Evolutionary conservation across 495 filamentous ascomycete genomes (phyloP).

Genomic region (Aspergillus homomorphus): DNA sequence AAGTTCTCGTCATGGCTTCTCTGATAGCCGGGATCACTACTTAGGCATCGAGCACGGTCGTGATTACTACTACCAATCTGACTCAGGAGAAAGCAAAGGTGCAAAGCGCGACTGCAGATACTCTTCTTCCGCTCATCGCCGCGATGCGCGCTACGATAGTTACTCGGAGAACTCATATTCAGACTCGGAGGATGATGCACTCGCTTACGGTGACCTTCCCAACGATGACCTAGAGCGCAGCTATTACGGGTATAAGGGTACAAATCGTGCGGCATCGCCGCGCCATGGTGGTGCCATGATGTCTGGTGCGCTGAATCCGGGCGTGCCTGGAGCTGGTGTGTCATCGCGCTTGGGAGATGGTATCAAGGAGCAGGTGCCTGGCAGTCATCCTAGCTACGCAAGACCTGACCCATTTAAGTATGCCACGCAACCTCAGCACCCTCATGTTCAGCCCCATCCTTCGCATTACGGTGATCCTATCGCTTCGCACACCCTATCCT

Average conservation of each 20-base stretch:
- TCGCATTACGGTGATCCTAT: conserved; percentile 20
- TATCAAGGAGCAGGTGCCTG: conserved; percentile 17
- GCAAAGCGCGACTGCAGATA: conserved; percentile 24
- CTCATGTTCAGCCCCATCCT: conserved; percentile 18
- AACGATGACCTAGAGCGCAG: conserved; percentile 12
- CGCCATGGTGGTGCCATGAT: conserved; percentile 12
- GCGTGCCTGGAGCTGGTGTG: not conserved
- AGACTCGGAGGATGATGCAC: conserved; percentile 39
- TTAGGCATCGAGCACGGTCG: conserved; percentile 28
- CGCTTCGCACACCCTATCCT: conserved; percentile 14
- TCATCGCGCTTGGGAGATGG: conserved; percentile 8
- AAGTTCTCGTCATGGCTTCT: conserved; percentile 39
- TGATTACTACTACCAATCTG: conserved; percentile 38
- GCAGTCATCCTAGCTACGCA: conserved; percentile 46
- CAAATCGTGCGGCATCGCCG: conserved; percentile 8
- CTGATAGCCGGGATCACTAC: conserved; percentile 24
- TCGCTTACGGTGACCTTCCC: conserved; percentile 39
- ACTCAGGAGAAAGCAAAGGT: conserved; percentile 17
- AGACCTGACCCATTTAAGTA: conserved; percentile 51
- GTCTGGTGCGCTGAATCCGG: conserved; percentile 18
- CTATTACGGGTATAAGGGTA: conserved; percentile 18
- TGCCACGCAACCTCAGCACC: conserved; percentile 36
- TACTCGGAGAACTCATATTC: conserved; percentile 39
- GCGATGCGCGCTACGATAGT: conserved; percentile 27
- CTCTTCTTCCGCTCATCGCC: conserved; percentile 22